A percentile compares a stretch with the other conserved stretches of the same genome.
phyloP scores from a whole-genome alignment of 495 filamentous ascomycete genomes.

The Penicillium canariense region DNA sequence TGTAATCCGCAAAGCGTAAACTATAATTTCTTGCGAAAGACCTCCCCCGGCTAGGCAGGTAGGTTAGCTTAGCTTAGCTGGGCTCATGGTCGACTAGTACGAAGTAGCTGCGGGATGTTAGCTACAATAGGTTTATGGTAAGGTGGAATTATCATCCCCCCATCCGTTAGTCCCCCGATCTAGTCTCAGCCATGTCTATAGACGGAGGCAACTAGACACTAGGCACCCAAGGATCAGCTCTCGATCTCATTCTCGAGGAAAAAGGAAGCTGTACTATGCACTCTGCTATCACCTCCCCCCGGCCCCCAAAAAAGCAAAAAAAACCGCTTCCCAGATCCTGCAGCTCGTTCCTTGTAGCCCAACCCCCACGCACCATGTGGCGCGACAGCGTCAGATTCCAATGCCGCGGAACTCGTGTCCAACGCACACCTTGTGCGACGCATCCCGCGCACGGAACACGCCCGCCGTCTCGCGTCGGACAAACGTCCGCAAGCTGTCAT shows the following conservation, averaged over 20 bases:
- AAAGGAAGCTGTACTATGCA: not conserved
- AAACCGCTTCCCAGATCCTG: not conserved
- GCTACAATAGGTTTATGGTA: too few relatives aligned
- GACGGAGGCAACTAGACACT: too few relatives aligned
- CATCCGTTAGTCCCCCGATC: not conserved
- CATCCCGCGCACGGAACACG: constrained; percentile 6
- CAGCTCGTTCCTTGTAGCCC: too few relatives aligned
- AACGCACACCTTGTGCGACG: constrained; percentile 10
- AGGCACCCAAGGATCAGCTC: not conserved
- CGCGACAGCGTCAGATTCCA: not conserved
- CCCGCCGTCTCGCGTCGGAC: constrained; percentile 10
- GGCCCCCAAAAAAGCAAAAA: not conserved
- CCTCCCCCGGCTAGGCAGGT: not conserved
- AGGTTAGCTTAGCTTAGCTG: not conserved
- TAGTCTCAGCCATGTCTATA: not conserved
- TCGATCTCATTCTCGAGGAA: not conserved
- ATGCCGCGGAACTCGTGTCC: constrained; percentile 9
- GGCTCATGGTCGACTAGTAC: not conserved
- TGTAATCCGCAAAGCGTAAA: constrained; percentile 2
- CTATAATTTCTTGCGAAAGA: not conserved
- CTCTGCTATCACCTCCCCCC: not conserved
- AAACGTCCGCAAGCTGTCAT: constrained; percentile 11
- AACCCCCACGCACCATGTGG: constrained; percentile 14
- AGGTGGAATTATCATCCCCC: not conserved
- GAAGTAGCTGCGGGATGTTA: not conserved